Evolutionary conservation across 1,284 basidiomycete species (phyloP), one percentile per base, ranked within the genome.

Genomic region (Thecaphora frezii): DNA sequence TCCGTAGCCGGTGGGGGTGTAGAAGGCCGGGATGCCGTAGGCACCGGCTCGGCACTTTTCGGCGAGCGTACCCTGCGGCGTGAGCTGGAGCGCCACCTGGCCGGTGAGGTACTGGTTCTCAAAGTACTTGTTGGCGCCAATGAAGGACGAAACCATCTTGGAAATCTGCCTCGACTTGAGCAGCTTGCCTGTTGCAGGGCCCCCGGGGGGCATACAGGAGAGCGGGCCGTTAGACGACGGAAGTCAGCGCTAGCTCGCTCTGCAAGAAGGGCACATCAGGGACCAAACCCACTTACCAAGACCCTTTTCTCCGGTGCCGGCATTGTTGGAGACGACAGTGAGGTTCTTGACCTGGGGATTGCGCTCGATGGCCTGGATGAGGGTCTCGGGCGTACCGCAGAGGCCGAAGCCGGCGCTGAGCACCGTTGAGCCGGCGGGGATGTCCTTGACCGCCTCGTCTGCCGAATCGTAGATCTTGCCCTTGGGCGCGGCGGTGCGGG

Each of bases 1-100:
- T 10, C 80, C 80, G 54, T 66, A 69, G 1, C 93, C 94, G 2
- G 93, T 96, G 5, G 93, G 90, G 5, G 93, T 97, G 82, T 85
- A 98, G 83, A 98, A 93, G 12, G 91, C 93, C 7, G 94, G 94
- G 69, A 96, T 93, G 53, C 94, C 94, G 22, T 91, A 90, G 3
- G 90, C 93, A 55, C 91, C 91, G 5, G 93, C 89, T 30, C 93
- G 87, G 59, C 96, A 84, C 60, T 93, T 87, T 78, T 96, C 94
- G 19, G 89, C 89, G 26, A 98, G 86, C 13, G 91, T 93, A 8
- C 77, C 77, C 54, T 78, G 77, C 2, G 77, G 77, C 9, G 72
- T 66, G 3, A 79, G 55, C 52, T 78, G 64, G 40, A 79, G 55
- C 18, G 59, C 44, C 1, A 78, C 71, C 38, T 78, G 56, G 12